Conservation (phyloP, 2,329 filamentous ascomycete genomes). For the Cercospora sp. region DNA sequence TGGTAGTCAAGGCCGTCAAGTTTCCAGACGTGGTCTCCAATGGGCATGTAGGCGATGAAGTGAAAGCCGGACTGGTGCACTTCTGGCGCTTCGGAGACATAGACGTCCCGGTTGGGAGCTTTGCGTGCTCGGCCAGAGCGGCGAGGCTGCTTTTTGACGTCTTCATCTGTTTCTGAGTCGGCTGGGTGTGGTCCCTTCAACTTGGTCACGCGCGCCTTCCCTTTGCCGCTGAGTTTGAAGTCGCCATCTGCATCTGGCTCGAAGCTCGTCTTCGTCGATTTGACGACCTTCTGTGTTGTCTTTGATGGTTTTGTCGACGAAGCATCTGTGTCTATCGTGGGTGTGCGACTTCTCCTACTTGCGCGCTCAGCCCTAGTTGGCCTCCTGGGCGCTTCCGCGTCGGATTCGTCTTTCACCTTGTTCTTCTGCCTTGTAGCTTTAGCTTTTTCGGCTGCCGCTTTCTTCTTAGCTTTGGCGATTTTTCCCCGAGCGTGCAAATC, state of each 20-base stretch:
- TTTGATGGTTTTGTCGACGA: slow-evolving; percentile 10
- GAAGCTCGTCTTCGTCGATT: slow-evolving; percentile 11
- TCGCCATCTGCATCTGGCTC: slow-evolving; percentile 18
- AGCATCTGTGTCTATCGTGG: not conserved
- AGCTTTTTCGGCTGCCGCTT: slow-evolving; percentile 34
- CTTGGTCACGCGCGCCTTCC: not conserved
- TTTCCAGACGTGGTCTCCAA: slow-evolving; percentile 76
- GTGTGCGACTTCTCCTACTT: not conserved
- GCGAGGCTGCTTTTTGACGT: slow-evolving; percentile 22
- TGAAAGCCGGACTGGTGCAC: slow-evolving; percentile 69
- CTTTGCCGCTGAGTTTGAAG: slow-evolving; percentile 1
- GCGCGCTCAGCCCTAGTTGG: not conserved
- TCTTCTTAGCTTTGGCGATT: slow-evolving; percentile 42
- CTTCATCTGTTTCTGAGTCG: not conserved
- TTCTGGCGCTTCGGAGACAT: slow-evolving; percentile 49
- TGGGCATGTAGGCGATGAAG: slow-evolving; percentile 85
- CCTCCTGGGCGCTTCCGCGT: slow-evolving; percentile 8
- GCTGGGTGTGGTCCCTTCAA: not conserved
- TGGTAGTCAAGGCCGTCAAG: slow-evolving; percentile 79
- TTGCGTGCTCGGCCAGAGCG: slow-evolving; percentile 32
- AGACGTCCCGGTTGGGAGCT: slow-evolving; percentile 25
- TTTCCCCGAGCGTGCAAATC: slow-evolving; percentile 65
- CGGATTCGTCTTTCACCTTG: slow-evolving; percentile 26
- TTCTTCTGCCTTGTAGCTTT: slow-evolving; percentile 33
- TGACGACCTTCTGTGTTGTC: not conserved